Evolutionary conservation across 345 rosid genomes (phyloP).

Genomic region (Excoecaria cochinchinensis): DNA sequence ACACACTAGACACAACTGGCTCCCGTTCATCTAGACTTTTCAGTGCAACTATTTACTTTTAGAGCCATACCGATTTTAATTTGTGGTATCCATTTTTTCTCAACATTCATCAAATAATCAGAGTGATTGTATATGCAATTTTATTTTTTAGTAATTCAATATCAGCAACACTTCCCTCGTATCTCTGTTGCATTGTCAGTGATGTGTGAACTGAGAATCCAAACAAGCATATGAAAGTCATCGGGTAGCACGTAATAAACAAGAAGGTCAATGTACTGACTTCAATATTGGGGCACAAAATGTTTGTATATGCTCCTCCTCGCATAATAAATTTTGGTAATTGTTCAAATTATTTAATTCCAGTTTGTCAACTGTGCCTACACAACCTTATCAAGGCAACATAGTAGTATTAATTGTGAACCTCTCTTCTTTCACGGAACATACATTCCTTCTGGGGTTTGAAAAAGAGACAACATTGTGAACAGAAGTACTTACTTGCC

Average conservation of each 20-base stretch:
- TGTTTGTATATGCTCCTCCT: neutral
- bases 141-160: neutral
- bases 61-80: neutral
- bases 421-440: neutral
- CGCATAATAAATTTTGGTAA: neutral
- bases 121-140: neutral
- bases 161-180: neutral
- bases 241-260: neutral
- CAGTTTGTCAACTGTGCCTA: neutral
- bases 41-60: neutral
- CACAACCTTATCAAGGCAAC: neutral
- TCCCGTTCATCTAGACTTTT: neutral
- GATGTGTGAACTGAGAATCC: neutral
- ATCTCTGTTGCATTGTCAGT: neutral
- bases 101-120: neutral
- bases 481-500: too few species aligned
- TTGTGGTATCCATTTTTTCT: neutral
- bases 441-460: too few species aligned
- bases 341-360: neutral
- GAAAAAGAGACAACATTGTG: too few species aligned
- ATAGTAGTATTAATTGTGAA: neutral
- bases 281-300: neutral
- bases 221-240: neutral
- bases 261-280: neutral
- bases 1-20: neutral